These are phyloP conservation scores for Monascus purpureus DNA, from an alignment of 495 filamentous ascomycete species.

Conservation along the genomic window DNA sequence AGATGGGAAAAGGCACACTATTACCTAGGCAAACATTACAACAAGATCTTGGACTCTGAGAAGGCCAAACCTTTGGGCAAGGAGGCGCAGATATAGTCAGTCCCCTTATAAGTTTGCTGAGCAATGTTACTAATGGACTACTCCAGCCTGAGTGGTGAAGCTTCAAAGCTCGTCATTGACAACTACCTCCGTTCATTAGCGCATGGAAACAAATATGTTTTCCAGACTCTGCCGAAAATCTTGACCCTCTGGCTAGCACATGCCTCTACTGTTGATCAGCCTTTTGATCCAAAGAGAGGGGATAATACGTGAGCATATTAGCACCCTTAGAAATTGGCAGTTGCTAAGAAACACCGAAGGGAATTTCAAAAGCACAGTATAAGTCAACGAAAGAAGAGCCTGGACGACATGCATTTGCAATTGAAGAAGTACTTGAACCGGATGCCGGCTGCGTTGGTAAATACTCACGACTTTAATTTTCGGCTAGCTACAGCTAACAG, in stretches of 20 bases:
- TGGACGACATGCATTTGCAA: slow-evolving; percentile 57
- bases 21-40: slow-evolving; percentile 93
- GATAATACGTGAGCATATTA: slow-evolving; percentile 32
- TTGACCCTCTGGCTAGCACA: slow-evolving; percentile 91
- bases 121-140: slow-evolving; percentile 2
- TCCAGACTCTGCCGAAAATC: slow-evolving; percentile 79
- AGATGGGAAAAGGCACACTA: slow-evolving; percentile 96
- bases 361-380: slow-evolving; percentile 43
- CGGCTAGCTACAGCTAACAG: slow-evolving; percentile 7
- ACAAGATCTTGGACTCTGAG: slow-evolving; percentile 86
- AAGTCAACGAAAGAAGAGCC: slow-evolving; percentile 45
- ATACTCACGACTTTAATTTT: background rate
- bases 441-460: slow-evolving; percentile 62
- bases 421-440: slow-evolving; percentile 59
- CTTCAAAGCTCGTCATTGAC: slow-evolving; percentile 76
- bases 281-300: slow-evolving; percentile 52
- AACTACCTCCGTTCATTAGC: slow-evolving; percentile 79
- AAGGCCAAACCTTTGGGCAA: slow-evolving; percentile 57
- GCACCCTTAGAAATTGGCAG: background rate
- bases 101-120: background rate
- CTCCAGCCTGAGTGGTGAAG: slow-evolving; percentile 54
- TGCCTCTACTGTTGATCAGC: slow-evolving; percentile 55
- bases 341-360: slow-evolving; percentile 9
- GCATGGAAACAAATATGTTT: slow-evolving; percentile 87
- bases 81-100: slow-evolving; percentile 40